Evolutionary conservation across 805 yeast species (phyloP), one percentile per base, ranked within the genome.

Genomic region (Kodamaea jinghongensis): DNA sequence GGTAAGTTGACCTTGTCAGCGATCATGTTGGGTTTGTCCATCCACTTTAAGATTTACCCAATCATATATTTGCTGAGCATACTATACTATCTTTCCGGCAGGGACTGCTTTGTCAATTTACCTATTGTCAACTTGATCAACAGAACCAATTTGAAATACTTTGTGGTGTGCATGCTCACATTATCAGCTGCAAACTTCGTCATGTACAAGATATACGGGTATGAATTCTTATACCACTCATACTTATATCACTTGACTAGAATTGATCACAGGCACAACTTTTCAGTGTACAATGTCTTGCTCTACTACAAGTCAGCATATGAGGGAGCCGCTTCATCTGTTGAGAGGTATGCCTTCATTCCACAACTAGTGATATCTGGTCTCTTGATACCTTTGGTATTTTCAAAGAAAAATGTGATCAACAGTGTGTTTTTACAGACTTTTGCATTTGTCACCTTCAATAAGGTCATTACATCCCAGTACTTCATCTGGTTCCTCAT

Each of bases 401-500:
- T 67, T 41, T 70, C 73, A 1, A 48, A 49, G 15, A 32, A 26
- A 17, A 61, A 69, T 42, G 41, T 70, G 14, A 43, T 63, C 1
- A 53, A 70, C 4, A 55, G 65, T 33, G 45, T 68, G 9, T 68
- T 70, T 43, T 39, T 70, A 16, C 75, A 69, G 45, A 70, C 75
- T 6, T 66, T 67, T 53, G 60, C 71, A 28, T 70, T 70, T 51
- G 75, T 70, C 13, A 54, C 66, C 14, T 66, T 68, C 48, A 70
- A 70, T 50, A 70, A 70, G 45, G 90, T 91, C 45, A 65, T 89
- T 53, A 93, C 99, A 0, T 87, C 96, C 1, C 99, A 93, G 65
- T 93, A 93, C 62, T 93, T 93, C 61, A 78, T 91, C 46, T 93
- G 99, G 99, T 93, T 84, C 54, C 64, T 93, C 50, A 85, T 89